Evolutionary conservation across 1,139 yeast species (phyloP), one percentile per base, ranked within the genome.

Genomic region (Yamadazyma blattariae): DNA sequence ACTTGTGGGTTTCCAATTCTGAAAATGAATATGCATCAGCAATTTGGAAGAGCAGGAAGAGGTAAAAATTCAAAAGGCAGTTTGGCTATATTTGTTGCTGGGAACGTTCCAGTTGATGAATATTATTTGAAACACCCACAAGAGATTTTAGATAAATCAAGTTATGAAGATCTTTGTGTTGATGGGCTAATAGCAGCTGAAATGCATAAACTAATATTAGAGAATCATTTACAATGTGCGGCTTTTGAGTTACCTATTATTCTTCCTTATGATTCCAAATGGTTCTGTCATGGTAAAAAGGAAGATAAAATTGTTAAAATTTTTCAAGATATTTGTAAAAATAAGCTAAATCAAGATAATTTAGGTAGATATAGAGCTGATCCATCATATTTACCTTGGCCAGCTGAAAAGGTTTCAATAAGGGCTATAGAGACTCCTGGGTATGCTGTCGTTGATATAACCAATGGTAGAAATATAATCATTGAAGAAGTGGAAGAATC

Each of bases 21-120:
- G 42, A 74, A 89, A 40, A 82, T 94, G 42, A 88, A 88, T 44
- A 74, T 92, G 51, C 88, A 92, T 47, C 99, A 92, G 57, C 98
- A 92, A 52, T 83, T 94, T 65, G 99, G 98, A 25, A 72, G 98
- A 48, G 97, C 96, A 0, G 98, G 98, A 11, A 67, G 97, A 54
- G 77, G 96, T 39, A 72, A 71, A 34, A 82, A 81, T 39, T 83
- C 97, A 5, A 52, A 53, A 27, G 74, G 74, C 2, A 67, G 74
- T 12, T 59, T 92, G 51, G 92, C 96, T 0, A 61, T 92, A 5
- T 79, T 85, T 38, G 86, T 94, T 11, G 94, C 92, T 0, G 86
- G 95, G 18, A 79, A 82, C 11, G 82, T 83, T 7, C 96, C 97
- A 0, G 76, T 88, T 1, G 96, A 92, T 57, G 95, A 88, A 51